A percentile compares a stretch with the other conserved stretches of the same genome.
Evolutionary conservation across 129 eudicot genomes (phyloP).

Genomic region (Saussurea involucrata): DNA sequence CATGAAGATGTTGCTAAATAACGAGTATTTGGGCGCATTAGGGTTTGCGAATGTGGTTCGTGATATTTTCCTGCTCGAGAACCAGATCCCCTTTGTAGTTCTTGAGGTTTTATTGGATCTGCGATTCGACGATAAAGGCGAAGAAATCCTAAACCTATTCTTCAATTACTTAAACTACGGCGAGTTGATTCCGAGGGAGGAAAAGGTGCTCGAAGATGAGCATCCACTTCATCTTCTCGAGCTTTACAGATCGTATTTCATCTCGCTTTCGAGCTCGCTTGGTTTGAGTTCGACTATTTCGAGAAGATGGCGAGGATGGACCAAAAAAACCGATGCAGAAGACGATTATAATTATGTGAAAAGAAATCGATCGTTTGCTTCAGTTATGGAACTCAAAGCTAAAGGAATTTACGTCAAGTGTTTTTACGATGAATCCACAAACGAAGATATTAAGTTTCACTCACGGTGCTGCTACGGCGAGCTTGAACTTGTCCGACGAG

Average conservation of each 20-base stretch:
- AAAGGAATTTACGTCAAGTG: slow-evolving; percentile 26
- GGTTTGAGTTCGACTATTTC: background rate
- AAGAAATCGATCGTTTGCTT: slow-evolving; percentile 28
- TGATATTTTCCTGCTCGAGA: slow-evolving; percentile 42
- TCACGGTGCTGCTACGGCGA: slow-evolving; percentile 26
- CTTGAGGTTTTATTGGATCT: slow-evolving; percentile 24
- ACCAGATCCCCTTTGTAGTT: slow-evolving; percentile 37
- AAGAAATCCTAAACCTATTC: slow-evolving; percentile 12
- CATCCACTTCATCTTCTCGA: slow-evolving; percentile 40
- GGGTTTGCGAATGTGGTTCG: slow-evolving; percentile 31
- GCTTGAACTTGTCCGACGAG: slow-evolving; percentile 26
- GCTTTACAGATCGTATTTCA: slow-evolving; percentile 35
- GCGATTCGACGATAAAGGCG: slow-evolving; percentile 22
- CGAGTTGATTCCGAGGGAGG: background rate
- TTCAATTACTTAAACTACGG: slow-evolving; percentile 36
- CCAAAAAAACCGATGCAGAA: background rate
- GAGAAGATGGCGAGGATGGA: background rate
- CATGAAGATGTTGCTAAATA: slow-evolving; percentile 6
- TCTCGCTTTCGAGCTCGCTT: slow-evolving; percentile 10
- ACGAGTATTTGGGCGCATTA: slow-evolving; percentile 34
- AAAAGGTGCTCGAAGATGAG: slow-evolving; percentile 22
- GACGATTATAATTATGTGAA: slow-evolving; percentile 21
- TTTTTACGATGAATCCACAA: background rate
- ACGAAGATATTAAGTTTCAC: slow-evolving; percentile 30
- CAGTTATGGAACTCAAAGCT: slow-evolving; percentile 30